Base-by-base conservation (phyloP, 352 stramenopile genomes). In the Phytophthora lateralis region DNA sequence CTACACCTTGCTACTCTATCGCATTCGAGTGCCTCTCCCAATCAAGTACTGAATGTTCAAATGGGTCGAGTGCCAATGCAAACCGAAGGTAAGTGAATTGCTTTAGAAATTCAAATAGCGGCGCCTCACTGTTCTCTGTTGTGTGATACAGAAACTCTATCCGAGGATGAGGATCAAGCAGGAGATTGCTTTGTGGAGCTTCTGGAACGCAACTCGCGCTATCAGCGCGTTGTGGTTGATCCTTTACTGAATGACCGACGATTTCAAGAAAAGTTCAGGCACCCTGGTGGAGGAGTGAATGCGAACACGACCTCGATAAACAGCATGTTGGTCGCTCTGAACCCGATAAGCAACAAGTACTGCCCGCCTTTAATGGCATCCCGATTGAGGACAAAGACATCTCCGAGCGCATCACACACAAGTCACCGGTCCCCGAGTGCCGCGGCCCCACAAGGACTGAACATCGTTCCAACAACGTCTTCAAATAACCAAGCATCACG, bases 221-320 rank as follows among this genome's bases (percentile, higher is more conserved):
- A 73, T 6, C 82, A 91, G 43, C 69, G 84, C 27, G 51, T 89
- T 9, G 61, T 85, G 4, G 50, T 84, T 3, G 80, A 91, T 24
- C 80, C 78, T 4, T 47, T 88, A n/a, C 37, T 91, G 8, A 61
- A 79, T 7, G 80, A 91, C 2, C 49, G 57, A 21, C 55, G 57
- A n/a, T 90, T 90, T 46, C 80, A 90, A 58, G 70, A 81, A 30
- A 91, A 89, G 30, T 90, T 82, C 73, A 53, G 66, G 11, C 69
- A 62, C 35, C 49, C 62, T 18, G 60, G 60, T 43, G 60, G 60
- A 43, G 51, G 47, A 4, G 15, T 59, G 18, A 73, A 61, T 46
- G 17, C 54, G 46, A 67, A 67, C 53, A 55, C 49, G 4, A 72
- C 39, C n/a, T 90, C 82, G 1, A 70, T 61, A 14, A 80, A 90